Evolutionary conservation across 2,329 filamentous ascomycete species (phyloP).

Genomic region (Trichoderma aggressivum): DNA sequence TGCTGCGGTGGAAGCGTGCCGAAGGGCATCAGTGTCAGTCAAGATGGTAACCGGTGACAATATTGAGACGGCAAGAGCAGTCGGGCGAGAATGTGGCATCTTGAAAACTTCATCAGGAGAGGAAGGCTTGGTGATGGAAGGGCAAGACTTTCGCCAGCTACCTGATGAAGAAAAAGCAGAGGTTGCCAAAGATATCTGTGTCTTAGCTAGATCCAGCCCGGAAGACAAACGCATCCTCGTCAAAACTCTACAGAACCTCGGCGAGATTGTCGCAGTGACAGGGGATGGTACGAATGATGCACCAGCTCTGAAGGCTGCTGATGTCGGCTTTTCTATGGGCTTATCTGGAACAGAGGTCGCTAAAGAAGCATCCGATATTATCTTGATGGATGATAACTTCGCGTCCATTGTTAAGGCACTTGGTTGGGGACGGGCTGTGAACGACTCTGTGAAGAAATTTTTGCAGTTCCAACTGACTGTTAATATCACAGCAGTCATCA

Average conservation of each 20-base stretch:
- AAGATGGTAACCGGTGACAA: conserved; percentile 56
- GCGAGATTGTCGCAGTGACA: conserved; percentile 60
- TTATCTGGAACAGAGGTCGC: conserved; percentile 65
- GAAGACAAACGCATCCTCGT: conserved; percentile 59
- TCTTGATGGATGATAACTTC: conserved; percentile 66
- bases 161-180: conserved; percentile 50
- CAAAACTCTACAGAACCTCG: conserved; percentile 49
- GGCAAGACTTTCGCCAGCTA: conserved; percentile 58
- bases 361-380: conserved; percentile 66
- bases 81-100: conserved; percentile 63
- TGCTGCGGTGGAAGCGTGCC: conserved; percentile 57
- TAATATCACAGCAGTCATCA: conserved; percentile 64
- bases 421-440: conserved; percentile 66
- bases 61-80: conserved; percentile 59
- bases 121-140: conserved; percentile 61
- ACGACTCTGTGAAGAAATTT: conserved; percentile 66
- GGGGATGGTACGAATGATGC: conserved; percentile 67
- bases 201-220: conserved; percentile 57
- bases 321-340: conserved; percentile 68
- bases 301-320: conserved; percentile 61
- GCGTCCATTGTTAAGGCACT: conserved; percentile 63
- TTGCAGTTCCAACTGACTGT: conserved; percentile 67
- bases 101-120: conserved; percentile 34
- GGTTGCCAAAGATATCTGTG: conserved; percentile 44
- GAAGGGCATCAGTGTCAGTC: conserved; percentile 60